A percentile compares a stretch with the other conserved stretches of the same genome.
Evolutionary conservation across 2,329 filamentous ascomycete genomes (phyloP).

Genomic region (Colletotrichum theobromicola): DNA sequence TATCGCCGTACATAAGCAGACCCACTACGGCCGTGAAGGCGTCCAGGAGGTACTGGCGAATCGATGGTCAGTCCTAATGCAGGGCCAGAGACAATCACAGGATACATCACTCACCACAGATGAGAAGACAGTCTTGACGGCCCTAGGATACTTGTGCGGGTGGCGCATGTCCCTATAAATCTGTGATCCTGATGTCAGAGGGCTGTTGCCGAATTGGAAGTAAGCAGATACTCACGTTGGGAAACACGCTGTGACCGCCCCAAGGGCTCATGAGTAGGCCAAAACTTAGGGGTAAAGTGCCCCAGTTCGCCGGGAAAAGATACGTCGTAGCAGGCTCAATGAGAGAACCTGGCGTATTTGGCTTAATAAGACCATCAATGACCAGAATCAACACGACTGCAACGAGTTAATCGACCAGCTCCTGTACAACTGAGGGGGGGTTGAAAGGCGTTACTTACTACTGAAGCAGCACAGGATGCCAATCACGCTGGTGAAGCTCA

Average conservation of each 20-base stretch:
- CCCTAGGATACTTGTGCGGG: slow-evolving; percentile 79
- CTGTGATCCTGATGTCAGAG: slow-evolving; percentile 32
- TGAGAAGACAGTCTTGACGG: slow-evolving; percentile 79
- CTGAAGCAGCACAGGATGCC: slow-evolving; percentile 90
- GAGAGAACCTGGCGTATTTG: slow-evolving; percentile 79
- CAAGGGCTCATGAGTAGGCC: slow-evolving; percentile 84
- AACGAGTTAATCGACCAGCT: neutral
- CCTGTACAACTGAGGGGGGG: neutral
- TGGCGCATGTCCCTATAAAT: slow-evolving; percentile 71
- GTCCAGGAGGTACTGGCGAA: slow-evolving; percentile 75
- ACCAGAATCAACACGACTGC: slow-evolving; percentile 84
- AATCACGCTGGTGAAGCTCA: slow-evolving; percentile 87
- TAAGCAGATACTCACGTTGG: slow-evolving; percentile 61
- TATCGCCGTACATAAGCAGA: slow-evolving; percentile 92
- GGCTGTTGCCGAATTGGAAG: neutral
- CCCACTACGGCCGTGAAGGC: slow-evolving; percentile 82
- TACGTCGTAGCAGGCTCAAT: slow-evolving; percentile 80
- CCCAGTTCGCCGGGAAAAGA: slow-evolving; percentile 85
- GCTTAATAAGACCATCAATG: slow-evolving; percentile 85
- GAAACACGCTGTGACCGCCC: slow-evolving; percentile 74
- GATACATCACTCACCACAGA: slow-evolving; percentile 70
- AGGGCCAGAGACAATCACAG: neutral
- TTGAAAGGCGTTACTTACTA: slow-evolving; percentile 65
- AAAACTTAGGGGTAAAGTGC: slow-evolving; percentile 84
- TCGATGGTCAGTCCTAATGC: neutral